These are phyloP conservation scores for Colletotrichum sojae DNA, from an alignment of 2,329 filamentous ascomycete genomes.

Conservation along the genomic window DNA sequence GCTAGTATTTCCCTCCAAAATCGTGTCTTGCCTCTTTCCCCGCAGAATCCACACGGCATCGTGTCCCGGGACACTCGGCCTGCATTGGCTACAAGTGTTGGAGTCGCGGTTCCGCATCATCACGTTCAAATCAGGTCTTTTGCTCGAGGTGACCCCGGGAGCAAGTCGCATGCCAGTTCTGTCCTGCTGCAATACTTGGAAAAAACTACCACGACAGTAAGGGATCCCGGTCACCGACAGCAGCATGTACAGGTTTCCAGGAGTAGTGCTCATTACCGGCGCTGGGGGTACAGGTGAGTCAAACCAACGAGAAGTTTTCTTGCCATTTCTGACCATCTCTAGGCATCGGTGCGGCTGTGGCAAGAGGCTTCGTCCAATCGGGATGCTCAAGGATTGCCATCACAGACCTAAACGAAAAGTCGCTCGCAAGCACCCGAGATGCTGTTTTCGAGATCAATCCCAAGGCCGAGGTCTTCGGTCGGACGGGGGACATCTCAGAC, in stretches of 20 bases:
- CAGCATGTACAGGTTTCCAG: slow-evolving; percentile 52
- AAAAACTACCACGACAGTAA: neutral
- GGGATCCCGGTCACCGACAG: neutral
- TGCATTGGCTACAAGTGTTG: neutral
- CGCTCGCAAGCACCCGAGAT: slow-evolving; percentile 54
- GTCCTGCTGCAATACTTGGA: neutral
- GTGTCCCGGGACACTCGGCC: neutral
- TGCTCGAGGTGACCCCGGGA: neutral
- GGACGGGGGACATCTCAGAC: slow-evolving; percentile 63
- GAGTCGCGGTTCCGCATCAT: neutral
- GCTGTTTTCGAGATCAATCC: slow-evolving; percentile 53
- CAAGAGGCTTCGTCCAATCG: slow-evolving; percentile 62
- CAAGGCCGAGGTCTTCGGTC: slow-evolving; percentile 49
- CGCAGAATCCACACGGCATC: slow-evolving; percentile 33
- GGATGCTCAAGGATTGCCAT: slow-evolving; percentile 68
- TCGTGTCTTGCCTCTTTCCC: slow-evolving; percentile 28
- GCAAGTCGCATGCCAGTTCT: neutral
- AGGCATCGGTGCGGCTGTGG: slow-evolving; percentile 71
- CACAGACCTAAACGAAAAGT: slow-evolving; percentile 63
- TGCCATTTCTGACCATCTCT: neutral
- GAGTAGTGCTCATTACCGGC: slow-evolving; percentile 63
- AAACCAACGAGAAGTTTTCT: neutral
- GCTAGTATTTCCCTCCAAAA: slow-evolving; percentile 14
- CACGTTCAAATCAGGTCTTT: neutral
- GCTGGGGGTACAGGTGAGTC: slow-evolving; percentile 60